These are phyloP conservation scores for Daedaleopsis nitida DNA, from an alignment of 768 basidiomycete genomes.

Conservation along the genomic window DNA sequence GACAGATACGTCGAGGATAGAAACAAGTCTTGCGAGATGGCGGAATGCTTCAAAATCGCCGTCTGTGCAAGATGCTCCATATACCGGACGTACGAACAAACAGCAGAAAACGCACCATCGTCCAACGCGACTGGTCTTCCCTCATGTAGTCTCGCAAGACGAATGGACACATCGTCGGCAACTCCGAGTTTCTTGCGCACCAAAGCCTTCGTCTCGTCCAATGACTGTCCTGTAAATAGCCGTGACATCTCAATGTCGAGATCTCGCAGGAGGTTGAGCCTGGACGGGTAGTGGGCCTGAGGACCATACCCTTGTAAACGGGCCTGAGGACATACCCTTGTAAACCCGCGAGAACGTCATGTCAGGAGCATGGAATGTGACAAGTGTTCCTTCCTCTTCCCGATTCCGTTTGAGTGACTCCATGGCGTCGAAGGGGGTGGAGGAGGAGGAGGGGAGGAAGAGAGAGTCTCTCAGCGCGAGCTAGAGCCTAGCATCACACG, in stretches of 20 bases:
- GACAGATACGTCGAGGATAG: conserved; percentile 15
- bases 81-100: neutral
- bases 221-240: conserved; percentile 53
- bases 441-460: no score
- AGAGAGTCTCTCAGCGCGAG: no score
- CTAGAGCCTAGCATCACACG: no score
- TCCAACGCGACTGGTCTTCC: conserved; percentile 66
- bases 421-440: conserved; percentile 5
- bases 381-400: conserved; percentile 28
- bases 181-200: conserved; percentile 67
- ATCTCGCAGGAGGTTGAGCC: neutral
- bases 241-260: neutral
- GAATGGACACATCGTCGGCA: conserved; percentile 34
- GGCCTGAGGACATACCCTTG: no score
- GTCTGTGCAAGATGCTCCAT: conserved; percentile 43
- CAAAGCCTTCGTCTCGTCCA: conserved; percentile 56
- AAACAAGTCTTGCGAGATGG: conserved; percentile 37
- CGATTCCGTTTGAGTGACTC: conserved; percentile 10
- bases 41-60: conserved; percentile 80
- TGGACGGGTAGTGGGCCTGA: neutral
- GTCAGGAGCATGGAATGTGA: conserved; percentile 42
- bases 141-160: conserved; percentile 55
- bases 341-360: conserved; percentile 44
- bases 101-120: conserved; percentile 53
- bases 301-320: conserved; percentile 39